Conservation (phyloP, 2,329 filamentous ascomycete genomes). For the Paracorniculantispora psalliotae region DNA sequence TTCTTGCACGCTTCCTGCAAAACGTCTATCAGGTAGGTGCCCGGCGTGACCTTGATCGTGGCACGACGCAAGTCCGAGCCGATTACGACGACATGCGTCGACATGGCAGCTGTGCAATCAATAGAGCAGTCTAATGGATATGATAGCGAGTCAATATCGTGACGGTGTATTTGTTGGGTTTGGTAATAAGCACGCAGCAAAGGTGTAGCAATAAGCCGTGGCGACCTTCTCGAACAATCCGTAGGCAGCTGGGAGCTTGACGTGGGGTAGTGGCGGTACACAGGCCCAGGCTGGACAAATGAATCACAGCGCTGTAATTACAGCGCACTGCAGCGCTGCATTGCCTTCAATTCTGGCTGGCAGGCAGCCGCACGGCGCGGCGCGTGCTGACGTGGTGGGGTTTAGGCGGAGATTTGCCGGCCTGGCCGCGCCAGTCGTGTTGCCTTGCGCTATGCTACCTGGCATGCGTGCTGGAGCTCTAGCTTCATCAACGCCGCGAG, state of each 20-base stretch:
- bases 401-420: slow-evolving; percentile 15
- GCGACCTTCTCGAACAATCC: slow-evolving; percentile 16
- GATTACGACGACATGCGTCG: slow-evolving; percentile 83
- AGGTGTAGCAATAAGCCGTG: neutral
- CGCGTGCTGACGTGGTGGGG: slow-evolving; percentile 7
- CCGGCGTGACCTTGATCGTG: slow-evolving; percentile 76
- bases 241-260: slow-evolving; percentile 12
- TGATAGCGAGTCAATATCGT: neutral
- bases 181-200: neutral
- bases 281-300: neutral
- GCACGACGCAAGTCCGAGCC: slow-evolving; percentile 72
- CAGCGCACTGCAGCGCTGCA: slow-evolving; percentile 2
- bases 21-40: slow-evolving; percentile 78
- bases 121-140: neutral
- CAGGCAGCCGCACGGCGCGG: slow-evolving; percentile 3
- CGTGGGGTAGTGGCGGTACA: slow-evolving; percentile 10
- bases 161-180: neutral
- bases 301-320: neutral
- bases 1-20: slow-evolving; percentile 83
- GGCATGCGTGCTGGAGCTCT: neutral
- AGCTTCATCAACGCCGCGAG: slow-evolving; percentile 13
- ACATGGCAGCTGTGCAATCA: slow-evolving; percentile 48
- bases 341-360: neutral
- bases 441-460: slow-evolving; percentile 15
- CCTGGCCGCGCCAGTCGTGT: slow-evolving; percentile 16